phyloP scores from a whole-genome alignment of 768 basidiomycete species.

The Lactarius trivialis region DNA sequence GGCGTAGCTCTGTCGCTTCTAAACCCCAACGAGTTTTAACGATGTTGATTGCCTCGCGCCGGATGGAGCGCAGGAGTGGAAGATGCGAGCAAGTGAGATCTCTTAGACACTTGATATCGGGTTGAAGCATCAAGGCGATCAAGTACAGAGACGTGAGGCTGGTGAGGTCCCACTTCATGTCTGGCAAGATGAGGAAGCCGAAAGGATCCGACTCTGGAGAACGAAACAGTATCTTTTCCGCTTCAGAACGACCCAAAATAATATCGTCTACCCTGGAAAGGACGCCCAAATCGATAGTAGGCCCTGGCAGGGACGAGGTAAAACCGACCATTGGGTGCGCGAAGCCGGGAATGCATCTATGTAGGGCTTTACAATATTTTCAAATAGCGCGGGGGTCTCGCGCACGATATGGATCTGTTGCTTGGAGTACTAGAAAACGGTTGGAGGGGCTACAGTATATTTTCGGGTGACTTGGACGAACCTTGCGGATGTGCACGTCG shows the following conservation, averaged over 20 bases:
- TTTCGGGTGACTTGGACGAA: neutral
- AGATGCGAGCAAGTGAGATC: slow-evolving; percentile 67
- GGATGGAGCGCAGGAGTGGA: slow-evolving; percentile 58
- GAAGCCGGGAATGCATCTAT: slow-evolving; percentile 67
- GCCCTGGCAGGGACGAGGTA: neutral
- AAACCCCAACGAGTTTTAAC: slow-evolving; percentile 65
- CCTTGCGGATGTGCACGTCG: slow-evolving; percentile 83
- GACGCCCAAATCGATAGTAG: neutral
- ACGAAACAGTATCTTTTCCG: slow-evolving; percentile 62
- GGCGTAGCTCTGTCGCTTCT: slow-evolving; percentile 51
- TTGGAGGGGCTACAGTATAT: neutral
- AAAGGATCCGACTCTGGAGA: slow-evolving; percentile 37
- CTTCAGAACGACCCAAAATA: slow-evolving; percentile 68
- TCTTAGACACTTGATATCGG: slow-evolving; percentile 61
- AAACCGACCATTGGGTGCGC: slow-evolving; percentile 72
- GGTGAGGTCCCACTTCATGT: slow-evolving; percentile 93
- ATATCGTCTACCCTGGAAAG: slow-evolving; percentile 79
- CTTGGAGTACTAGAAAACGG: slow-evolving; percentile 55
- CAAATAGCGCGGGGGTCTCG: slow-evolving; percentile 80
- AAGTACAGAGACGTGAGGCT: slow-evolving; percentile 79
- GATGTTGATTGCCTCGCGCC: slow-evolving; percentile 43
- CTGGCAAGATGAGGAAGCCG: slow-evolving; percentile 79
- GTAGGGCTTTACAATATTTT: slow-evolving; percentile 66
- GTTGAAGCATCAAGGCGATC: slow-evolving; percentile 62
- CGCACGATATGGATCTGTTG: slow-evolving; percentile 67